Evolutionary conservation across 352 stramenopile genomes (phyloP).

Genomic region (Elongisporangium prolatum): DNA sequence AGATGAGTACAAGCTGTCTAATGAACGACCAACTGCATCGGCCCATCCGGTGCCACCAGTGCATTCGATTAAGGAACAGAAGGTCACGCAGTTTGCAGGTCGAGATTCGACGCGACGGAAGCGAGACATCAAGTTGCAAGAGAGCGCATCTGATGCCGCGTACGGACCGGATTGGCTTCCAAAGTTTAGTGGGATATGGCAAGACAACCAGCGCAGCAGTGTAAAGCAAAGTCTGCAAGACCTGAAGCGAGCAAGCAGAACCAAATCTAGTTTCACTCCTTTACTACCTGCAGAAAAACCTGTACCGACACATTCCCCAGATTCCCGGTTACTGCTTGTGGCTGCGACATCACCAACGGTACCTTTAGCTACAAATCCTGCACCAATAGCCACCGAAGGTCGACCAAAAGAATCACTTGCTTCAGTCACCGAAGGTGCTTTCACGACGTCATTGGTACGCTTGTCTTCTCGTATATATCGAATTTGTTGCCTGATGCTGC

Average conservation of each 20-base stretch:
- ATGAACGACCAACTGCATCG: conserved; percentile 16
- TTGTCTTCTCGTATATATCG: conserved; percentile 2
- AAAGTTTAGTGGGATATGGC: conserved; percentile 77
- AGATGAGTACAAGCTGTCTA: conserved; percentile 66
- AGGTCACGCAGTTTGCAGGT: conserved; percentile 1
- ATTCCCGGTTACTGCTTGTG: background rate
- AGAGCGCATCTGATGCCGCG: conserved; percentile 7
- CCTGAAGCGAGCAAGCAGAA: conserved; percentile 3
- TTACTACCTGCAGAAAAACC: background rate
- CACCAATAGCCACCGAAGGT: background rate
- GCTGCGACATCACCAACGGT: background rate
- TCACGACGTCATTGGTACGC: conserved; percentile 2
- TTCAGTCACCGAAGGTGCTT: conserved; percentile 3
- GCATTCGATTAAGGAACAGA: conserved; percentile 2
- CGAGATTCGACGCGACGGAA: background rate
- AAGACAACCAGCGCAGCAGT: conserved; percentile 54
- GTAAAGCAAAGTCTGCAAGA: conserved; percentile 54
- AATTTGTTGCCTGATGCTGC: conserved; percentile 8
- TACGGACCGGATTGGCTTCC: conserved; percentile 54
- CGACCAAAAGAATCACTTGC: background rate
- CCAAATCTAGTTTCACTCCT: conserved; percentile 2
- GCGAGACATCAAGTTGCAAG: conserved; percentile 25
- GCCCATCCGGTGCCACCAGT: background rate
- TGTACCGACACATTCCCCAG: background rate
- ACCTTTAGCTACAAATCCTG: conserved; percentile 2